Base-by-base conservation (phyloP, 305 asterid genomes). In the Nicotiana rustica region DNA sequence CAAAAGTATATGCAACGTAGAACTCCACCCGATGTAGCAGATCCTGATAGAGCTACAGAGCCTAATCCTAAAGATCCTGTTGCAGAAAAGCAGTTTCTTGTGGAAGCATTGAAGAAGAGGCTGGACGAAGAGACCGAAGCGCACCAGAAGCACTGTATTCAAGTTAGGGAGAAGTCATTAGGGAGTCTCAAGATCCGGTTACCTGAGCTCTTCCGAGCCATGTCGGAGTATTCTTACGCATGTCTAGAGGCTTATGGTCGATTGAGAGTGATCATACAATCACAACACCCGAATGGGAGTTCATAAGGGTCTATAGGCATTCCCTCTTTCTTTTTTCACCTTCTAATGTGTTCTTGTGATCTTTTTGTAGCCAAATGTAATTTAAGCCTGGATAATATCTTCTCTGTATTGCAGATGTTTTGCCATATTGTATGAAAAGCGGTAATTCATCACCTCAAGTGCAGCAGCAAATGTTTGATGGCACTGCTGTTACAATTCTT, bases 171-270 rank as follows among this genome's bases (percentile, higher is more conserved):
- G 81, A 96, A 96, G 81, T 92, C 97, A 14, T 84, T 95, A 47
- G 93, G 96, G 69, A 95, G 86, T 83, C 87, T 96, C 60, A 95
- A 92, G 79, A 90, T 91, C 59, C 89, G 96, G 68, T 67, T 96
- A 91, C 99, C 98, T 1, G 98, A 95, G 87, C 93, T 96, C 19
- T 96, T 93, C 82, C 88, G 98, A 9, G 98, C 98, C 9, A 87
- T 95, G 78, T 81, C 93, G 0, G 98, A 92, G 71, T 95, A 93
- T 38, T 81, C 99, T 17, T 89, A 84, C 21, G 92, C 92, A 0
- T 92, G 97, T 81, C 88, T 60, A 3, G 91, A 90, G 33, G 90
- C 97, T 15, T 93, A 92, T 77, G 90, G 89, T 82, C 86, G 92
- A 35, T 82, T 96, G 85, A 89, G 97, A 83, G 13, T 82, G 82